These are phyloP conservation scores for Aureoboletus auriporus DNA, from an alignment of 768 basidiomycete genomes.

Conservation along the genomic window DNA sequence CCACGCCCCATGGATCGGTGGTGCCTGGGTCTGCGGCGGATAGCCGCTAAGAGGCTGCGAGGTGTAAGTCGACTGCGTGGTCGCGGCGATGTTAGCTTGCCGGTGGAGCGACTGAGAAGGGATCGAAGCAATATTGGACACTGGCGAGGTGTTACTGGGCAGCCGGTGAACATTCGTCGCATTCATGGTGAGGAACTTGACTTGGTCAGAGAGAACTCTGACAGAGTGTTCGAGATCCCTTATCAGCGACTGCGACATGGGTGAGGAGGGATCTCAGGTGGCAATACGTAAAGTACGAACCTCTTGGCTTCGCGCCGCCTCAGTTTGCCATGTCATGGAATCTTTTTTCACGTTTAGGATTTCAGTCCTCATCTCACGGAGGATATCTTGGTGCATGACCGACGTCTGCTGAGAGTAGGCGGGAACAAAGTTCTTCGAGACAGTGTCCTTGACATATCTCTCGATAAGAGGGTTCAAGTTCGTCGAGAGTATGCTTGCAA, in stretches of 20 bases:
- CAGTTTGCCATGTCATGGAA: conserved; percentile 76
- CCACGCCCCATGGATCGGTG: conserved; percentile 44
- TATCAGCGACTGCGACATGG: conserved; percentile 53
- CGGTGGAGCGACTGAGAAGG: conserved; percentile 32
- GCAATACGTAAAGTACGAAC: conserved; percentile 36
- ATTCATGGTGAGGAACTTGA: conserved; percentile 73
- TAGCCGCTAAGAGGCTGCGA: conserved; percentile 32
- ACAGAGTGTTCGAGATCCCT: conserved; percentile 80
- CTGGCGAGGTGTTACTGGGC: conserved; percentile 30
- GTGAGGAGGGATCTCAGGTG: conserved; percentile 3
- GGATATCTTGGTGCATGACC: conserved; percentile 74
- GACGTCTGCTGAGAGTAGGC: conserved; percentile 72
- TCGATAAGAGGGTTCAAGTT: conserved; percentile 75
- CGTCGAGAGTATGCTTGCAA: conserved; percentile 68
- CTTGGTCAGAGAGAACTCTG: conserved; percentile 70
- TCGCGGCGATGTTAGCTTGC: conserved; percentile 31
- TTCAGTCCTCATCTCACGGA: conserved; percentile 71
- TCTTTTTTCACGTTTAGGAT: conserved; percentile 77
- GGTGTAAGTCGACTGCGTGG: conserved; percentile 33
- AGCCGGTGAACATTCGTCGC: conserved; percentile 34
- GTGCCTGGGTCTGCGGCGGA: conserved; percentile 30
- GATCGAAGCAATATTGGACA: conserved; percentile 35
- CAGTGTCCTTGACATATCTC: conserved; percentile 75
- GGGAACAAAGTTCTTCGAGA: conserved; percentile 71
- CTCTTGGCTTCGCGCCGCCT: conserved; percentile 75